Evolutionary conservation across 805 yeast genomes (phyloP), one percentile per base, ranked within the genome.

Genomic region (Suhomyces faveliae): DNA sequence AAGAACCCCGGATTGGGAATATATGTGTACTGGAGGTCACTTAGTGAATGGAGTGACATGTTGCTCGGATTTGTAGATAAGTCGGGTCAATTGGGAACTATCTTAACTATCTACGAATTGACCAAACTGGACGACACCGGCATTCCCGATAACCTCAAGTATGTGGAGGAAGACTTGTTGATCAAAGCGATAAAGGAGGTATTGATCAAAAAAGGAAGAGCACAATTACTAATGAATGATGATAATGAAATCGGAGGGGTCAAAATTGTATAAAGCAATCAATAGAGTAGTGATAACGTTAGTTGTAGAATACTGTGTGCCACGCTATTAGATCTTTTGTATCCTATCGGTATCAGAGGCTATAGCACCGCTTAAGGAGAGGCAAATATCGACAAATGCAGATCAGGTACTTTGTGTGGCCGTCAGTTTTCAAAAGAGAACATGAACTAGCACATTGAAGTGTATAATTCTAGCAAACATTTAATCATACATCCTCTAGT

Each of bases 61-160:
- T 52, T 71, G 20, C 64, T 66, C 48, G 66, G 65, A 10, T 63
- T 60, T 50, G 63, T 68, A n/a, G 91, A 87, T 46, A 69, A 73
- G 17, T 80, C 92, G 0, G 96, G 96, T 0, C 96, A 89, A 59
- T 70, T 77, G 46, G 87, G 88, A 5, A 73, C 85, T 1, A 85
- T 92, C 1, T 67, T 92, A 44, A 92, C 98, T 0, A 64, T 90
- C 12, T 90, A 87, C 63, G 98, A 92, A 65, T 63, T 92, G 30
- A 72, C 84, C 0, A 78, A 80, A 48, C 85, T 87, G 45, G 74
- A 70, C 38, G 92, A 86, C 40, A 64, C 78, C 45, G 78, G 80
- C 1, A 49, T 62, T 1, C 71, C 75, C 4, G 81, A 83, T 57
- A 85, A 79, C 39, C 83, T 91, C 55, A 74, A 75, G 46, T 81